These are phyloP conservation scores for Epichloe brachyelytri DNA, from an alignment of 2,329 filamentous ascomycete genomes.

Conservation along the genomic window DNA sequence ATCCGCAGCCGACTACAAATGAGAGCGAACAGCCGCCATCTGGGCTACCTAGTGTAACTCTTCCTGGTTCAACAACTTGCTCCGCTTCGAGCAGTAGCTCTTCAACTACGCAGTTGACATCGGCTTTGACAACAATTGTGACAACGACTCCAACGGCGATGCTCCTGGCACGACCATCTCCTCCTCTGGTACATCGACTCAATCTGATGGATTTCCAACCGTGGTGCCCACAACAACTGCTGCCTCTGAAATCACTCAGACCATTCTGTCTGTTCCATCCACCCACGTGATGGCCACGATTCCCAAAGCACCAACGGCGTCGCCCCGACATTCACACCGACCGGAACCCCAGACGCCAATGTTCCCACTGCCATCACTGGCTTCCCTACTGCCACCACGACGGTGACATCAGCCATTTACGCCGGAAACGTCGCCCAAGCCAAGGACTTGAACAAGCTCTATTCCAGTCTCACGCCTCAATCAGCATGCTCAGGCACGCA, in stretches of 20 bases:
- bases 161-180: background rate
- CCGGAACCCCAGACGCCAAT: constrained; percentile 21
- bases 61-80: background rate
- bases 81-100: background rate
- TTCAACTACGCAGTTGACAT: background rate
- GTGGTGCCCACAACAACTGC: background rate
- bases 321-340: constrained; percentile 13
- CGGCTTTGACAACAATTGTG: background rate
- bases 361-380: constrained; percentile 30
- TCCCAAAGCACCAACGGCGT: background rate
- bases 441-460: constrained; percentile 33
- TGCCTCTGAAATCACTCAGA: background rate
- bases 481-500: constrained; percentile 34
- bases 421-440: constrained; percentile 33
- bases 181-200: background rate
- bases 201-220: background rate
- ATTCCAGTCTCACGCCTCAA: constrained; percentile 28
- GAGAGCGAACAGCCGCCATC: background rate
- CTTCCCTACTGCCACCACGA: constrained; percentile 24
- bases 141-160: background rate
- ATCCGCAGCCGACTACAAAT: background rate
- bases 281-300: background rate
- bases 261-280: background rate
- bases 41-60: background rate
- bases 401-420: constrained; percentile 28